Evolutionary conservation across 2,329 filamentous ascomycete species (phyloP), one percentile per base, ranked within the genome.

Genomic region (Scortechinia acanthostroma): DNA sequence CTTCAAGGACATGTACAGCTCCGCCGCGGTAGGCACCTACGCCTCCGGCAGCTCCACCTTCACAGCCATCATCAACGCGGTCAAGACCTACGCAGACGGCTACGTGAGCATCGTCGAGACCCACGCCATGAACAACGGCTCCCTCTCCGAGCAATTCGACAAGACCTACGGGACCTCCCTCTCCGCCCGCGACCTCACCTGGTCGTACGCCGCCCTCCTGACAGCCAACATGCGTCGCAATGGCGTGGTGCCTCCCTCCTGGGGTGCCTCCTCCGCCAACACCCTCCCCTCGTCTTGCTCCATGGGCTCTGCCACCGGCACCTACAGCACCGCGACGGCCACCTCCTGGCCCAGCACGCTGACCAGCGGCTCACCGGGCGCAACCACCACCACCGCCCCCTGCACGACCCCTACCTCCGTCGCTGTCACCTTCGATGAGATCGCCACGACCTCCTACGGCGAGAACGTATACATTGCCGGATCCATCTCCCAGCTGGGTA

Each of bases 121-220:
- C 33, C 74, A 76, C 52, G 75, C 77, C 0, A 70, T 72, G 2
- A 51, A 69, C 1, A 76, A 80, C 50, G 86, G 86, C n/a, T 74
- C 74, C 2, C 58, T 88, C 14, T 67, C 79, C 1, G 85, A 89
- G 64, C 83, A 88, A 58, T 88, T 76, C 53, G 70, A 74, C 51
- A 73, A 73, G 52, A 60, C 63, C 46, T 64, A 58, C 37, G 80
- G 74, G 22, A 50, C 54, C 0, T 80, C 78, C 1, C 63, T 83
- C 3, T 86, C 81, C 1, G 85, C 84, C 1, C 63, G 66, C 16
- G 80, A 88, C 50, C 65, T 88, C 21, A 88, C 84, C 2, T 88
- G 84, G 84, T 86, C 82, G 0, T 88, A 87, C 51, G 81, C 35
- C 50, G 46, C 43, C 33, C 15, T 37, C 2, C 23, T 50, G 15